A percentile compares a stretch with the other conserved stretches of the same genome.
Conservation (phyloP, 108 stramenopile species). For the Chaetoceros tenuissimus region DNA sequence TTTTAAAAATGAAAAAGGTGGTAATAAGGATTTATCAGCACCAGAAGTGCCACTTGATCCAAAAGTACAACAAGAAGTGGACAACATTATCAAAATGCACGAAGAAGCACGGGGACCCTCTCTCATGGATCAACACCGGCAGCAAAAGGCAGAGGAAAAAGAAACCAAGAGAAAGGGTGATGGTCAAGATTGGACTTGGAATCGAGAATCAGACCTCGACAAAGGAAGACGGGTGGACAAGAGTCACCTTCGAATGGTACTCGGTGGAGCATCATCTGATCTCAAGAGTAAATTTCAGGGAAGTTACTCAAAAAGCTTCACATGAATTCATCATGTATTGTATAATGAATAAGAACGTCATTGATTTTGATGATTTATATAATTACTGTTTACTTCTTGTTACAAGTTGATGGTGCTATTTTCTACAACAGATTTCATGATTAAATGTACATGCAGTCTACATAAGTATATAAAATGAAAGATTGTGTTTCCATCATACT, state of each 20-base stretch:
- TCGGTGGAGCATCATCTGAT: constrained; percentile 64
- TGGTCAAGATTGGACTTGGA: constrained; percentile 57
- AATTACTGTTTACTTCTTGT: too few species aligned
- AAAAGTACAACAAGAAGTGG: constrained; percentile 63
- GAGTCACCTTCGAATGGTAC: constrained; percentile 59
- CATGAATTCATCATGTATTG: too few species aligned
- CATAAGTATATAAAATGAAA: too few species aligned
- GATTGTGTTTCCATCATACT: too few species aligned
- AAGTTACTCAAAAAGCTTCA: constrained; percentile 19
- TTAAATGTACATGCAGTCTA: too few species aligned
- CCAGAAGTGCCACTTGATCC: constrained; percentile 40
- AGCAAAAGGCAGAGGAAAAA: constrained; percentile 36
- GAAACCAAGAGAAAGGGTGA: constrained; percentile 12
- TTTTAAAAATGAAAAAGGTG: constrained; percentile 48
- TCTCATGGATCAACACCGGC: constrained; percentile 61
- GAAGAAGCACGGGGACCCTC: constrained; percentile 60
- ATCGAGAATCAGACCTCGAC: constrained; percentile 65
- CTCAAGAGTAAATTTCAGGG: constrained; percentile 74
- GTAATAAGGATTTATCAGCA: not conserved
- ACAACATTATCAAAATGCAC: constrained; percentile 64
- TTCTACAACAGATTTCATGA: too few species aligned
- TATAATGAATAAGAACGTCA: too few species aligned
- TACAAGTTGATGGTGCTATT: too few species aligned
- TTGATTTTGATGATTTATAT: too few species aligned
- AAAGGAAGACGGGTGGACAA: constrained; percentile 81